These are phyloP conservation scores for Chalciporus sphaerocephalus DNA, from an alignment of 768 basidiomycete species.

Conservation along the genomic window DNA sequence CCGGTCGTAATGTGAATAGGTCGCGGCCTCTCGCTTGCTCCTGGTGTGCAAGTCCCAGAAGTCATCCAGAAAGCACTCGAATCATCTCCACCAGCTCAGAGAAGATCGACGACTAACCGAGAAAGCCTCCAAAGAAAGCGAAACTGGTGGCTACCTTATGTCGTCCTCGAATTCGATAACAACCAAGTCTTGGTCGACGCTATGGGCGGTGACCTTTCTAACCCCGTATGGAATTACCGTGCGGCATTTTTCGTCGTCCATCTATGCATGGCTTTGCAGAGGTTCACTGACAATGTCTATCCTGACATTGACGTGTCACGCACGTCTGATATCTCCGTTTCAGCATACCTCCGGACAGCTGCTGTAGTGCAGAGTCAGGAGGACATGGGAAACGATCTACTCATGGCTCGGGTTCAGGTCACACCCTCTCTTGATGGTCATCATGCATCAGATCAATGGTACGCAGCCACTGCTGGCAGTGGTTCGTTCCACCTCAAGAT, in stretches of 20 bases:
- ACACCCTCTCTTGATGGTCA: slow-evolving; percentile 78
- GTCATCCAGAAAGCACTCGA: slow-evolving; percentile 81
- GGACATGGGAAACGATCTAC: slow-evolving; percentile 96
- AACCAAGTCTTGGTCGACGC: slow-evolving; percentile 97
- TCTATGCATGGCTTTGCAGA: neutral
- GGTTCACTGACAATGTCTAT: slow-evolving; percentile 2
- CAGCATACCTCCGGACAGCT: slow-evolving; percentile 84
- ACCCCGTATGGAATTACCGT: slow-evolving; percentile 93
- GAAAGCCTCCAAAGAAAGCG: slow-evolving; percentile 92
- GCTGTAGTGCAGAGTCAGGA: slow-evolving; percentile 68
- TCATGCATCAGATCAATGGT: slow-evolving; percentile 89
- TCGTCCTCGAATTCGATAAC: slow-evolving; percentile 97
- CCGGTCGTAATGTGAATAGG: slow-evolving; percentile 39
- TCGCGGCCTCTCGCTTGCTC: slow-evolving; percentile 75
- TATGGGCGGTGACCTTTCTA: slow-evolving; percentile 85
- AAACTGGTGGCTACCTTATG: slow-evolving; percentile 92
- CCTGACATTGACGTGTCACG: slow-evolving; percentile 84
- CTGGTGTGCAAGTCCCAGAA: slow-evolving; percentile 74
- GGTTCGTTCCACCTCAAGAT: slow-evolving; percentile 96
- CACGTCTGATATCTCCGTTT: slow-evolving; percentile 86
- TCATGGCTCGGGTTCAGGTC: slow-evolving; percentile 90
- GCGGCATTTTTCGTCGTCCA: slow-evolving; percentile 78
- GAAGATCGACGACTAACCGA: slow-evolving; percentile 66
- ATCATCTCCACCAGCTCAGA: slow-evolving; percentile 47
- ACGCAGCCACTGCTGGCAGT: slow-evolving; percentile 72